These are phyloP conservation scores for Coleophoma eucalyptorum DNA, from an alignment of 2,329 filamentous ascomycete genomes.

Conservation along the genomic window DNA sequence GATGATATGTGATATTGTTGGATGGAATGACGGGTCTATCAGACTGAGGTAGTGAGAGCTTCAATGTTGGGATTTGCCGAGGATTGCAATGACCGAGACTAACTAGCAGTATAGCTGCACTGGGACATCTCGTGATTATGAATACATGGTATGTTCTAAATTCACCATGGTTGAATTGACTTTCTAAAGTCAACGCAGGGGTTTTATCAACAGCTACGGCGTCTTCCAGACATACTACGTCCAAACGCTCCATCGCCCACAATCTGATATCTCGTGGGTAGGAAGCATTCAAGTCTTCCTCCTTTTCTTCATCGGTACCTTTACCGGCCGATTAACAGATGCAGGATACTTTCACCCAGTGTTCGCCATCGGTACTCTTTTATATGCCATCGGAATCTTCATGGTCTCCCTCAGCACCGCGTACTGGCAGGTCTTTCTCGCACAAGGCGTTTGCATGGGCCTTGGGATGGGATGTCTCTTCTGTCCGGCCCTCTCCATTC, in stretches of 20 bases:
- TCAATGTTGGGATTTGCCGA: too few species aligned
- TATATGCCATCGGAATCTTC: conserved; percentile 35
- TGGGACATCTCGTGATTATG: conserved; percentile 23
- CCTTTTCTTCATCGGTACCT: conserved; percentile 35
- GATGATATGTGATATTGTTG: neutral
- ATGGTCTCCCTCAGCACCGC: conserved; percentile 32
- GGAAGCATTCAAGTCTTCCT: conserved; percentile 39
- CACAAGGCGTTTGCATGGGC: conserved; percentile 38
- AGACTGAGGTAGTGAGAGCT: neutral
- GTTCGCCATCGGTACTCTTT: conserved; percentile 19
- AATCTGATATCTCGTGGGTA: conserved; percentile 40
- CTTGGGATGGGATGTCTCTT: conserved; percentile 37
- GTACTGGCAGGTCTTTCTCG: conserved; percentile 39
- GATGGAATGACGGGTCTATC: neutral
- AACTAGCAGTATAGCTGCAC: neutral
- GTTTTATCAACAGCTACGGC: conserved; percentile 35
- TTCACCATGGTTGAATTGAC: neutral
- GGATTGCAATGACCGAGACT: too few species aligned
- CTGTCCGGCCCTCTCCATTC: conserved; percentile 31
- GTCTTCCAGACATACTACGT: conserved; percentile 41
- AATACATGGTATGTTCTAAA: conserved; percentile 19
- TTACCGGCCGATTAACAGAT: conserved; percentile 35
- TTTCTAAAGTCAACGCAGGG: conserved; percentile 16
- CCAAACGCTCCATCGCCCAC: conserved; percentile 23
- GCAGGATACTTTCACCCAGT: conserved; percentile 33